Base-by-base conservation (phyloP, 1,139 yeast species). In the Yamadazyma diddensiae region DNA sequence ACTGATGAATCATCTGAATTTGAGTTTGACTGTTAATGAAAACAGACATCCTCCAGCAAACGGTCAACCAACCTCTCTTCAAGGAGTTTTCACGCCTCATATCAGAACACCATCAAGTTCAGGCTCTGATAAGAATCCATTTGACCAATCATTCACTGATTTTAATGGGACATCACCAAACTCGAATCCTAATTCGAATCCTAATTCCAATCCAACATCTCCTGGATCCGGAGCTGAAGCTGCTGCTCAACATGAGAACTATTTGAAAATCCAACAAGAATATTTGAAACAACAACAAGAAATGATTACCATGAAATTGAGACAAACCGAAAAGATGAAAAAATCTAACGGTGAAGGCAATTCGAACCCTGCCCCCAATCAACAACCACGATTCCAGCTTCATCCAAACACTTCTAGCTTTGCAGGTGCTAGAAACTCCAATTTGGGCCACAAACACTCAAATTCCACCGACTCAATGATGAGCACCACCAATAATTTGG, bases 31-130 rank as follows among this genome's bases (percentile, higher is more conserved):
- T 10, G 22, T 26, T 18, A 7, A 12, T 13, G 28, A 16, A 6
- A 21, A 21, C 10, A 22, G 13, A 10, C 7, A 6, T 13, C 21
- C 13, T 2, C 11, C 23, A 21, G 12, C 8, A 21, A 21, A 6
- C 19, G 17, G 16, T 18, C 35, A 28, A 17, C 16, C 21, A 16
- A 9, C 9, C 20, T 32, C 37, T 7, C 33, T 49, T 15, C 42
- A 39, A 18, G 73, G 68, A 2, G 57, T 63, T 17, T 66, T 64
- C 39, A 66, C 72, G 0, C 73, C 73, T 2, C 50, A 48, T 11
- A 53, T 66, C 20, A 52, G 47, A 31, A 62, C 72, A 1, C 73
- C 73, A 2, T 42, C 46, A 13, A 47, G 46, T 18, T 45, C 52
- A 10, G 49, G 50, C 4, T 39, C 48, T 3, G 68, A 60, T 29